Base-by-base conservation (phyloP, 2,329 filamentous ascomycete species). In the Phaeosphaeria sp. region DNA sequence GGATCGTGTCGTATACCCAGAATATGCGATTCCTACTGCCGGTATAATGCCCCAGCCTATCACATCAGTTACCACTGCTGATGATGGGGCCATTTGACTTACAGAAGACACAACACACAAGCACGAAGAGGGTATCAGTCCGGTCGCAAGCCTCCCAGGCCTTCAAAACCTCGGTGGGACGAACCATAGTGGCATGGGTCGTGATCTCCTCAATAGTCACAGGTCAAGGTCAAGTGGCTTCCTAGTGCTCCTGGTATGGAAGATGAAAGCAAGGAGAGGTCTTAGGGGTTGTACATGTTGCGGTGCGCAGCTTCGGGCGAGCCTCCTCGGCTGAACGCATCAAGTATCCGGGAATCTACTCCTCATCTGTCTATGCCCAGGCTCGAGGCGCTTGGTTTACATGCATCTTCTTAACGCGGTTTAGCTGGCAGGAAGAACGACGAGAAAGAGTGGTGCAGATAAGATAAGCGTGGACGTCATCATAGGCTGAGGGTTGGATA, bases 131-230 rank as follows among this genome's bases (percentile, higher is more conserved):
- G 0, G 83, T 84, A 64, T 85, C 83, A n/a, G 72, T 82, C 58
- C 81, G 79, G 68, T 82, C 79, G 69, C 83, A 85, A 49, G 78
- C 76, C 52, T 83, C 80, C 81, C 82, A 84, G 20, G 80, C 81
- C 42, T 77, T 67, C 46, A 73, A 50, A 3, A 74, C 70, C 44
- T 72, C 67, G 52, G 56, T 62, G 33, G 69, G 67, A 39, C 72
- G 66, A 5, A 53, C 65, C 67, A 73, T 73, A 13, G 13, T 59
- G 21, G 43, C 33, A 46, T 42, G 5, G 15, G 2, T 20, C 6
- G 17, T 20, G 20, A 42, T 9, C 6, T 2, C 20, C 9, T 6
- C n/a, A n/a, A 7, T 42, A 15, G 17, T 6, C 20, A 42, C 17
- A 44, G 9, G 18, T 17, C 1, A 6, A 3, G 2, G 2, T 21